phyloP scores from a whole-genome alignment of 1,139 yeast genomes.

The Magnusiomyces sp. region DNA sequence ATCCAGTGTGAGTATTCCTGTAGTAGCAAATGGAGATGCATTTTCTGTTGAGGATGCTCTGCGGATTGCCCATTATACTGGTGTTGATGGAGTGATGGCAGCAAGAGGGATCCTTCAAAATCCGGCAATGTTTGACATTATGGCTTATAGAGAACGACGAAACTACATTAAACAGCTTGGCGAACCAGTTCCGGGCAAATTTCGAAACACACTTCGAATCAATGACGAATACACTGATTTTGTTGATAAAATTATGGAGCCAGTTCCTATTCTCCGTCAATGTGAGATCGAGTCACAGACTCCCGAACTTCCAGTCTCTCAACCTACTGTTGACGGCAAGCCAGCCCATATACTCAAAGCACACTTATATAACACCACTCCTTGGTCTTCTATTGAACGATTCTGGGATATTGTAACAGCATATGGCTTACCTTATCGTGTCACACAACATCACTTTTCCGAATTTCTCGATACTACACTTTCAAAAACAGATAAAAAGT shows the following conservation, averaged over 20 bases:
- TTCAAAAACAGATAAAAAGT: constrained; percentile 46
- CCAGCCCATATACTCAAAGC: too few species aligned
- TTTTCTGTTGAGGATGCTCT: constrained; percentile 56
- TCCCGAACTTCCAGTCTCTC: neutral
- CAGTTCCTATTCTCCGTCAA: too few species aligned
- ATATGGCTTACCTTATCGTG: constrained; percentile 75
- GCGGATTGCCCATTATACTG: constrained; percentile 54
- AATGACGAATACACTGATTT: neutral
- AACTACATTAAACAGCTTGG: too few species aligned
- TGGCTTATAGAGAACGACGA: neutral
- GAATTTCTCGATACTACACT: constrained; percentile 69
- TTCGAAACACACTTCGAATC: neutral
- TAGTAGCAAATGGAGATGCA: constrained; percentile 95
- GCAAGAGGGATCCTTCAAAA: constrained; percentile 80
- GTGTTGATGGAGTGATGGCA: constrained; percentile 91
- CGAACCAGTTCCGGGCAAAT: too few species aligned
- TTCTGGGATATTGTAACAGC: constrained; percentile 73
- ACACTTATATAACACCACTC: constrained; percentile 54
- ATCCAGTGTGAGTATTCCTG: constrained; percentile 58
- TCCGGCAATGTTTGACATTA: constrained; percentile 70
- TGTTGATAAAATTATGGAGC: neutral
- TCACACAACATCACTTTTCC: constrained; percentile 78
- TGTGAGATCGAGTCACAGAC: neutral
- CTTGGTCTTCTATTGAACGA: constrained; percentile 84
- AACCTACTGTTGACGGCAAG: too few species aligned